These are phyloP conservation scores for Lablab purpureus DNA, from an alignment of 306 rosid genomes.

Conservation along the genomic window DNA sequence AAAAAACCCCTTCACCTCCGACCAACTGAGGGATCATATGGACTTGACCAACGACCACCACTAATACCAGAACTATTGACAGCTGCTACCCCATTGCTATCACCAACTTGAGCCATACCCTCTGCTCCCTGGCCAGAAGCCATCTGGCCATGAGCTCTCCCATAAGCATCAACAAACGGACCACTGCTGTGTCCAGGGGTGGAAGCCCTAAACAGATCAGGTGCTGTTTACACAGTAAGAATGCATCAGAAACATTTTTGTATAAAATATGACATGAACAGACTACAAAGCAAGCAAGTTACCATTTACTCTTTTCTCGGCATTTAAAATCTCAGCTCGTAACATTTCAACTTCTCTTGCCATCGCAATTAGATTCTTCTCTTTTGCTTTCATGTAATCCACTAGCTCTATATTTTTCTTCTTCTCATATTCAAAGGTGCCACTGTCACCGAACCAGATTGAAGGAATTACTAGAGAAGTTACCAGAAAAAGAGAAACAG, in stretches of 20 bases:
- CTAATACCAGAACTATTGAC: slow-evolving; percentile 42
- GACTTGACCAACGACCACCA: slow-evolving; percentile 49
- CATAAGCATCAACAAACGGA: slow-evolving; percentile 57
- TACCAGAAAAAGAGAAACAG: slow-evolving; percentile 21
- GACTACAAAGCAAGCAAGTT: slow-evolving; percentile 43
- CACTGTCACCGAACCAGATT: slow-evolving; percentile 54
- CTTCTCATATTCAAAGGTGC: slow-evolving; percentile 76
- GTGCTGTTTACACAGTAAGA: slow-evolving; percentile 51
- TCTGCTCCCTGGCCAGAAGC: slow-evolving; percentile 58
- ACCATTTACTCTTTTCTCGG: slow-evolving; percentile 75
- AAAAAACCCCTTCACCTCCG: slow-evolving; percentile 37
- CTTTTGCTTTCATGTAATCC: slow-evolving; percentile 75
- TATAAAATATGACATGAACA: slow-evolving; percentile 19
- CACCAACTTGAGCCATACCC: slow-evolving; percentile 48
- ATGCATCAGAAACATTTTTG: slow-evolving; percentile 43
- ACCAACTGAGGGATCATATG: slow-evolving; percentile 55
- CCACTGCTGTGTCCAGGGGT: slow-evolving; percentile 49
- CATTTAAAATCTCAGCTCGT: slow-evolving; percentile 66
- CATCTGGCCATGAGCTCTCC: slow-evolving; percentile 56
- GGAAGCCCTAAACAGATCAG: slow-evolving; percentile 52
- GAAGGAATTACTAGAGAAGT: slow-evolving; percentile 40
- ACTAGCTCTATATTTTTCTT: slow-evolving; percentile 73
- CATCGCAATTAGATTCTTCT: slow-evolving; percentile 75
- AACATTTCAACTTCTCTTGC: slow-evolving; percentile 85
- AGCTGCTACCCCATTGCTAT: slow-evolving; percentile 50